Base-by-base conservation (phyloP, 352 stramenopile genomes). In the Pythium insidiosum region DNA sequence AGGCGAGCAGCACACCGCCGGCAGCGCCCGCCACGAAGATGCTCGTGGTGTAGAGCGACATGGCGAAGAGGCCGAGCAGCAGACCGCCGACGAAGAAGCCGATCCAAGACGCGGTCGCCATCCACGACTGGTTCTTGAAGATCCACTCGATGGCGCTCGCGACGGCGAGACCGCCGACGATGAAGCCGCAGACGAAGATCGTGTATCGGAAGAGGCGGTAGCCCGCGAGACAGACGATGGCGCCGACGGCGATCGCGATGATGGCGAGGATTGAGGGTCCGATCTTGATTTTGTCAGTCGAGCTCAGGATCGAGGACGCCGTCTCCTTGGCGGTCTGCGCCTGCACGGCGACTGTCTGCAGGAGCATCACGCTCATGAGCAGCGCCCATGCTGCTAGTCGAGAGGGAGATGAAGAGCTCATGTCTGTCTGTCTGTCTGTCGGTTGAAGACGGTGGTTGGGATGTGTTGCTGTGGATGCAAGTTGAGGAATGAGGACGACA, bases 81-180 rank as follows among this genome's bases (percentile, higher is more conserved):
- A 89, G 46, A 2, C 76, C 76, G 35, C 68, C 66, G 6, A 72
- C 49, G 38, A 77, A 63, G 59, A 89, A 89, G 38, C 61, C 70
- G 55, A 88, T 73, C 77, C 77, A 89, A 2, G 73, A 82, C 23
- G 65, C 66, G 2, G 66, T 77, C 34, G 70, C 53, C 19, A 84
- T 40, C 38, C 63, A 85, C 20, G 52, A 60, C 43, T 79, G 48
- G 56, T 76, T 62, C 26, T 50, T 53, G 29, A 84, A 82, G 19
- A 76, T 53, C 24, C 65, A 61, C 38, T 86, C 76, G 34, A 80
- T 61, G 15, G 73, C 50, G 23, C 65, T 61, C 5, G 75, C 63
- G 24, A 70, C 52, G n/a, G 66, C 44, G 29, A 84, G 50, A 9
- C 72, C 68, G 10, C 74, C 77, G 19, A 62, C 60, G 21, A 78